Conservation (phyloP, 192 early-diverging fungal species). For the Podila horticola region DNA sequence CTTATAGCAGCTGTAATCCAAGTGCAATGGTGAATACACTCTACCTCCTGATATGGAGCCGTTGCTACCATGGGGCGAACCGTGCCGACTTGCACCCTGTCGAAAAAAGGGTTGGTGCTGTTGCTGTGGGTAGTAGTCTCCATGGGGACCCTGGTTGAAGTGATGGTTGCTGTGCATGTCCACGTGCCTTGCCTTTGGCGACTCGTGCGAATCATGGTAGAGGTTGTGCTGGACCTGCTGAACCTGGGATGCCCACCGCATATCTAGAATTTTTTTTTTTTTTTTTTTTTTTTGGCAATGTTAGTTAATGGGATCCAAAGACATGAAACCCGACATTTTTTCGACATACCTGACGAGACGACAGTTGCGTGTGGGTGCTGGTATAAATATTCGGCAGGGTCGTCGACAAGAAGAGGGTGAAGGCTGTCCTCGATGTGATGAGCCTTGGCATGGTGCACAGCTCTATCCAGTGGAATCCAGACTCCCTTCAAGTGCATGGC, state of each 20-base stretch:
- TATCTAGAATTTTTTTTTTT: not conserved
- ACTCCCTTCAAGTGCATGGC: slow-evolving; percentile 91
- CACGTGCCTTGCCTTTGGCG: slow-evolving; percentile 25
- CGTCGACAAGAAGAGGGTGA: slow-evolving; percentile 81
- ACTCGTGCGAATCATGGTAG: slow-evolving; percentile 37
- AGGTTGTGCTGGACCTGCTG: slow-evolving; percentile 23
- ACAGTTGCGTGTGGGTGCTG: slow-evolving; percentile 38
- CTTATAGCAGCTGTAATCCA: not conserved
- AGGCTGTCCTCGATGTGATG: slow-evolving; percentile 75
- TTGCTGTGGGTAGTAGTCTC: slow-evolving; percentile 42
- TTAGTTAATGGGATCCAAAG: not conserved
- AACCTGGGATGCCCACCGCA: slow-evolving; percentile 41
- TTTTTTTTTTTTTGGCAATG: not conserved
- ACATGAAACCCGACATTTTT: not conserved
- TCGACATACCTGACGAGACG: slow-evolving; percentile 28
- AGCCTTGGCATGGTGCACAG: slow-evolving; percentile 71
- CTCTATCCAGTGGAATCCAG: slow-evolving; percentile 70
- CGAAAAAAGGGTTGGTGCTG: slow-evolving; percentile 32
- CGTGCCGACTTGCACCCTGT: slow-evolving; percentile 42
- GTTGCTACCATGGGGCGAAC: slow-evolving; percentile 45
- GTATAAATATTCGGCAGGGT: slow-evolving; percentile 75
- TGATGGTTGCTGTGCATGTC: slow-evolving; percentile 37
- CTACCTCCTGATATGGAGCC: slow-evolving; percentile 49
- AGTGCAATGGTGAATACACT: not conserved
- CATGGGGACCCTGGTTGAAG: slow-evolving; percentile 36